Base-by-base conservation (phyloP, 768 basidiomycete species). In the Tricholoma bakamatsutake region DNA sequence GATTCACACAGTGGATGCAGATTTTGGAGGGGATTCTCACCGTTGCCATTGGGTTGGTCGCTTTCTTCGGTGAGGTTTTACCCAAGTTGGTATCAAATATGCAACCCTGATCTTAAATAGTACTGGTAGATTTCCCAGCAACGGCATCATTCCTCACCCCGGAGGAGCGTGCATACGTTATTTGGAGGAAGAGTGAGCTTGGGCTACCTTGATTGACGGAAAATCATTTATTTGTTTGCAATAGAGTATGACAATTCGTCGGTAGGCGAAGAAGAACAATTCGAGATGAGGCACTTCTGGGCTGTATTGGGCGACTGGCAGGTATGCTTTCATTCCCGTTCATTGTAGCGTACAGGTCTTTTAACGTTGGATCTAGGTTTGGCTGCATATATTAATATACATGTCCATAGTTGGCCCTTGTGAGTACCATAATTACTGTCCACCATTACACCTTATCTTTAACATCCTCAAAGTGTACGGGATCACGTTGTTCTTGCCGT, bases 401-500 rank as follows among this genome's bases (percentile, higher is more conserved):
- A 76, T 87, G 73, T 81, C 83, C 0, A 68, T 87, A 46, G 65
- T 82, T 43, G 74, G 67, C 2, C 86, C 85, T 24, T 62, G 86
- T 88, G 64, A 68, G 85, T 76, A 5, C 9, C 48, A 28, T 12
- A 21, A 30, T 10, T 13, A 15, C 21, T 10, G 43, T 35, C 48
- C 42, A 15, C 24, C 24, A 12, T 54, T n/a, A 17, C 28, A 21
- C n/a, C 33, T 12, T 35, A 42, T 55, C 24, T 21, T n/a, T 30
- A 0, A 3, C 28, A 45, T 49, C 17, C 17, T 57, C 10, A 0
- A 39, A 87, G 85, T 86, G 2, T 86, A 83, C 61, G 86, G 85
- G 2, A 85, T 86, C 47, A 85, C 86, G 0, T 69, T 87, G 24
- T 88, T 88, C 73, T 69, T 87, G 30, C 85, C 85, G 82, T 87